Base-by-base conservation (phyloP, 257 asterid species). In the Nyctanthes arbortristis region DNA sequence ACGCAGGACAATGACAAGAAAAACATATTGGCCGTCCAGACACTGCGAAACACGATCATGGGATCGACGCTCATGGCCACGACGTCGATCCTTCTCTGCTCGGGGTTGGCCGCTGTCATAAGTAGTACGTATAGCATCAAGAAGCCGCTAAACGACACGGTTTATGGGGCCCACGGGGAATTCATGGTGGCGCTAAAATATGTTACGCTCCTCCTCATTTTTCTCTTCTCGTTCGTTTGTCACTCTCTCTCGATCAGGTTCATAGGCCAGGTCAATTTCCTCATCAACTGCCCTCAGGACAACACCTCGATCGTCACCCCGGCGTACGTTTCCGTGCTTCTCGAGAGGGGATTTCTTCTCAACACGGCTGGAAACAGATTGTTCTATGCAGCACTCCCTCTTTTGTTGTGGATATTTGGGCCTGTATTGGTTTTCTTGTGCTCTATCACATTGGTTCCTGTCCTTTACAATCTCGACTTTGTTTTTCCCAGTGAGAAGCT, bases 41-140 rank as follows among this genome's bases (percentile, higher is more conserved):
- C 97, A 1, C 84, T 93, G 2, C 80, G 97, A 0, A 93, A 93
- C 83, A 84, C 93, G 59, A 93, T 93, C 18, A 93, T 93, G 98
- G 95, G 97, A 27, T 85, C 92, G 25, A 93, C 97, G 2, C 76
- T 93, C 12, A 93, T 93, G 98, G 98, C 98, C 54, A 93, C 98
- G 3, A 87, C 96, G 24, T 93, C 98, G 5, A 83, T 93, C 73
- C 97, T 93, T 49, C 89, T 93, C 29, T 81, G 84, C 75, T 80
- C 81, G 5, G 98, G 97, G 30, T 84, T 93, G 0, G 98, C 98
- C 5, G 98, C 97, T 3, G 89, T 93, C 55, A 83, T 93, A 52
- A 93, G 98, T 85, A 93, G 98, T 80, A 90, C 92, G 0, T 93
- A 93, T 79, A 93, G 90, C 80, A 74, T 93, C 35, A 93, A 93